Evolutionary conservation across 2,329 filamentous ascomycete genomes (phyloP).

Genomic region (Pezicula rhizophila): DNA sequence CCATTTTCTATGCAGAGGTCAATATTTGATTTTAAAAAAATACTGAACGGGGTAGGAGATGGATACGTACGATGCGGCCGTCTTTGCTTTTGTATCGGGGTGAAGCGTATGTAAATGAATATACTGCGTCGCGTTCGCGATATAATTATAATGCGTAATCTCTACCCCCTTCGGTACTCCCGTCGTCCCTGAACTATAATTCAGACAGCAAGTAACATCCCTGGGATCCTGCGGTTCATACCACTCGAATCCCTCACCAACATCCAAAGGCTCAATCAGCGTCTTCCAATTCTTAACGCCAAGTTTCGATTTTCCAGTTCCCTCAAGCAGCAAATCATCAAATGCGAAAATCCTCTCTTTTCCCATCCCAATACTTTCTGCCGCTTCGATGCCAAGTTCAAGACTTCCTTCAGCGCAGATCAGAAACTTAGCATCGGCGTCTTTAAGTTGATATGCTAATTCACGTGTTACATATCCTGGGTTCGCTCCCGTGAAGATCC

Average conservation of each 20-base stretch:
- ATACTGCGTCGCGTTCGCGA: constrained; percentile 60
- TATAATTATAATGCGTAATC: constrained; percentile 71
- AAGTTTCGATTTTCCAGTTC: constrained; percentile 27
- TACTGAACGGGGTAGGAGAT: not conserved
- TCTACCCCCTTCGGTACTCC: constrained; percentile 79
- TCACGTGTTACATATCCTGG: constrained; percentile 65
- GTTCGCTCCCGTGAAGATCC: constrained; percentile 72
- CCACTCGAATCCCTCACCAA: constrained; percentile 59
- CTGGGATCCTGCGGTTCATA: constrained; percentile 29
- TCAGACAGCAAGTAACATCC: constrained; percentile 38
- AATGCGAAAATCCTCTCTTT: constrained; percentile 57
- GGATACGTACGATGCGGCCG: not conserved
- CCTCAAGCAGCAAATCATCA: constrained; percentile 48
- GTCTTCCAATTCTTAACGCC: constrained; percentile 57
- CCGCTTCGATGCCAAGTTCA: constrained; percentile 61
- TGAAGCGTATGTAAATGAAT: constrained; percentile 5
- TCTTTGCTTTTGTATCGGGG: constrained; percentile 7
- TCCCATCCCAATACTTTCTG: constrained; percentile 48
- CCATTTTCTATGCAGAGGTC: constrained; percentile 13
- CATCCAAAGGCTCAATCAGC: constrained; percentile 44
- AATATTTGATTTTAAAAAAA: not conserved
- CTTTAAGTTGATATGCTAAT: constrained; percentile 67
- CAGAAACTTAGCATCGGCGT: constrained; percentile 63
- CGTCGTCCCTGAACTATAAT: constrained; percentile 76
- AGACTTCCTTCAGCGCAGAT: constrained; percentile 56